These are phyloP conservation scores for Saccharomyces hybrid DNA, from an alignment of 1,139 yeast species.

Conservation along the genomic window DNA sequence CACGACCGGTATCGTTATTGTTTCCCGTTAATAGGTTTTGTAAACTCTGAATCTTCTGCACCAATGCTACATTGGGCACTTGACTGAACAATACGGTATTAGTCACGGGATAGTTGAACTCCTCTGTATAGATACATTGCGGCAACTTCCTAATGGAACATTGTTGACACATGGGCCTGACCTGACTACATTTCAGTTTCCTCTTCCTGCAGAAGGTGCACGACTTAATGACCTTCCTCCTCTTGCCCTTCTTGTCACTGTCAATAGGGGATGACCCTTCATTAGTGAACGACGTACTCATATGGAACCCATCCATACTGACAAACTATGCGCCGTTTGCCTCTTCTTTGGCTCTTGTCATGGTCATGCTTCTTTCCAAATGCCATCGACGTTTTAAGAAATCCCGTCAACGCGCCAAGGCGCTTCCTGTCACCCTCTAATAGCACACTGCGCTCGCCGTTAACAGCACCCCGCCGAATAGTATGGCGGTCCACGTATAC, in stretches of 20 bases:
- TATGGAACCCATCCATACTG: background rate
- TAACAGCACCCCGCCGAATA: background rate
- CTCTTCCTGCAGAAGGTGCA: constrained; percentile 29
- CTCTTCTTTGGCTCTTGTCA: background rate
- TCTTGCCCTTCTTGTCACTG: constrained; percentile 5
- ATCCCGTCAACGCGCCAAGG: background rate
- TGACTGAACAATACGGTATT: constrained; percentile 19
- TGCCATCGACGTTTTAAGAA: background rate
- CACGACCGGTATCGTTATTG: background rate
- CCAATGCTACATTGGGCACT: constrained; percentile 22
- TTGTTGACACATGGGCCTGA: constrained; percentile 23
- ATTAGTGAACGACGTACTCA: background rate
- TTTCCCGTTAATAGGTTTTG: constrained; percentile 7
- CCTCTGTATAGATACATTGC: constrained; percentile 24
- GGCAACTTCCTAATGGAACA: constrained; percentile 20
- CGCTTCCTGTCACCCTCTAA: background rate
- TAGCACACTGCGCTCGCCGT: background rate
- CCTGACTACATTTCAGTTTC: constrained; percentile 28
- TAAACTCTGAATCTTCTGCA: constrained; percentile 17
- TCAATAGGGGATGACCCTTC: background rate
- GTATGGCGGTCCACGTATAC: background rate
- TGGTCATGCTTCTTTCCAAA: background rate
- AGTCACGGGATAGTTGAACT: constrained; percentile 16
- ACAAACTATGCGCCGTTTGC: background rate
- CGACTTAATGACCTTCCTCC: constrained; percentile 24